Conservation (phyloP, 768 basidiomycete species). For the Pleurotus giganteus region DNA sequence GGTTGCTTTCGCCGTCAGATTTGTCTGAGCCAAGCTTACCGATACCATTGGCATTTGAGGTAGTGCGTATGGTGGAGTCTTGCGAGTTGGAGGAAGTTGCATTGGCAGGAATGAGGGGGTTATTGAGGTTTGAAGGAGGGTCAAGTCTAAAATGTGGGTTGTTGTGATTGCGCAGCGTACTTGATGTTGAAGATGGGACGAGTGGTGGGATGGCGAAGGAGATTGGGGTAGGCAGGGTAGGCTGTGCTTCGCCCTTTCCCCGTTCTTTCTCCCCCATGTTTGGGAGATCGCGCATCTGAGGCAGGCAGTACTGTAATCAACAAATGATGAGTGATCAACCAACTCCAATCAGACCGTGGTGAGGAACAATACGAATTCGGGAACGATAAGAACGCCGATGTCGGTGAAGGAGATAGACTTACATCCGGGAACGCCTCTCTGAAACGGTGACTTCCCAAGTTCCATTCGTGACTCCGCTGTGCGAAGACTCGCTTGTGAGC, state of each 20-base stretch:
- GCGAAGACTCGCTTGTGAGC: constrained; percentile 79
- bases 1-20: constrained; percentile 24
- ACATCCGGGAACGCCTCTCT: constrained; percentile 88
- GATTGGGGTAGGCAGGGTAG: constrained; percentile 22
- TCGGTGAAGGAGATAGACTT: constrained; percentile 28
- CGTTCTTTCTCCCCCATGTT: constrained; percentile 90
- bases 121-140: background rate
- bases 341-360: constrained; percentile 2
- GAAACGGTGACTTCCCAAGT: constrained; percentile 76
- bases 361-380: constrained; percentile 6
- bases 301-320: constrained; percentile 61
- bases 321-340: constrained; percentile 10
- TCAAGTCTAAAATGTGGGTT: constrained; percentile 2
- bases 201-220: constrained; percentile 13
- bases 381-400: constrained; percentile 13
- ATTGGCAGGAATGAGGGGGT: constrained; percentile 19
- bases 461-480: constrained; percentile 80
- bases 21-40: constrained; percentile 16
- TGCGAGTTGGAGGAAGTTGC: constrained; percentile 2
- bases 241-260: constrained; percentile 40
- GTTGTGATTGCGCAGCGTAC: constrained; percentile 12
- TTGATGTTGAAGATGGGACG: constrained; percentile 14
- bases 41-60: background rate
- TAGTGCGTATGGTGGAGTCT: background rate
- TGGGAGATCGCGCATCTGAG: constrained; percentile 69